Percentiles rank a stretch among this genome's conserved stretches.
These are phyloP conservation scores for Glebionis coronaria DNA, from an alignment of 129 eudicot genomes.

Conservation along the genomic window DNA sequence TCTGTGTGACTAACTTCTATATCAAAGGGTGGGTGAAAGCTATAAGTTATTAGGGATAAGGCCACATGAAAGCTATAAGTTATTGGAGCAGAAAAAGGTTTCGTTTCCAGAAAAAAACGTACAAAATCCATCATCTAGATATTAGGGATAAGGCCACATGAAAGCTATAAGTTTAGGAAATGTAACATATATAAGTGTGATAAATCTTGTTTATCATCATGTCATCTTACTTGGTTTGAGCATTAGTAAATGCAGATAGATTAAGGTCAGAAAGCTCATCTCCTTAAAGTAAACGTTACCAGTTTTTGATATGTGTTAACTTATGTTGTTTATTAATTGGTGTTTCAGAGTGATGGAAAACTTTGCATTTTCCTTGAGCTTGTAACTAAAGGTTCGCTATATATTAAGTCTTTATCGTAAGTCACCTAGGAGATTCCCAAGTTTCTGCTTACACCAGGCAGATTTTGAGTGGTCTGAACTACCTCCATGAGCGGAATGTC, in stretches of 20 bases:
- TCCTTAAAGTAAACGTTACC: background rate
- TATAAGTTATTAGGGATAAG: too few relatives aligned
- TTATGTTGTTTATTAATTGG: conserved; percentile 12
- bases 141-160: too few relatives aligned
- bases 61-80: background rate
- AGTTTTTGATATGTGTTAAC: background rate
- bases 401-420: conserved; percentile 33
- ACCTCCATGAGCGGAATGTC: conserved; percentile 53
- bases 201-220: too few relatives aligned
- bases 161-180: too few relatives aligned
- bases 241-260: too few relatives aligned
- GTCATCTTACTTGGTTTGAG: too few relatives aligned
- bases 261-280: too few relatives aligned
- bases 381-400: conserved; percentile 46
- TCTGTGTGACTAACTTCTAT: conserved; percentile 28
- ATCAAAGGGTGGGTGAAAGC: conserved; percentile 26
- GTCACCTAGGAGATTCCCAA: conserved; percentile 49
- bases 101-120: background rate
- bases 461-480: conserved; percentile 57
- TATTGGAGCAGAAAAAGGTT: conserved; percentile 8
- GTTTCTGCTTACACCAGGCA: conserved; percentile 74
- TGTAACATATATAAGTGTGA: too few relatives aligned
- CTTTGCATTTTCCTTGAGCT: conserved; percentile 46
- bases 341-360: conserved; percentile 35
- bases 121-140: too few relatives aligned